Conservation (phyloP, 352 stramenopile genomes). For the Pythium sp. region DNA sequence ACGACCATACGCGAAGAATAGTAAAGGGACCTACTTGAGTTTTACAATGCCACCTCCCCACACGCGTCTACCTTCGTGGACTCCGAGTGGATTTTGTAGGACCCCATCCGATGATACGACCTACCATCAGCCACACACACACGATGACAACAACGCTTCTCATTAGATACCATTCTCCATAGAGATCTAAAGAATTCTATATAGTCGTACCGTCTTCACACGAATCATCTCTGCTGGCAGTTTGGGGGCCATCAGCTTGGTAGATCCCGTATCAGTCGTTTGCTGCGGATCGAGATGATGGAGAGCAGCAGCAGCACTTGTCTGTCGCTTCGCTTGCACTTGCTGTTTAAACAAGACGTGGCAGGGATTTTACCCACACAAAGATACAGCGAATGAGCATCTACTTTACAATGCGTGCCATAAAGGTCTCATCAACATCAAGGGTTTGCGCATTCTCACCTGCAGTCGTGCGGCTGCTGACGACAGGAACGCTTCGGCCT, state of each 20-base stretch:
- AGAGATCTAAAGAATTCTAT: neutral
- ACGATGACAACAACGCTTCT: neutral
- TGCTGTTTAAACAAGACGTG: neutral
- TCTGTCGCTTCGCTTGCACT: constrained; percentile 2
- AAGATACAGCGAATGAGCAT: neutral
- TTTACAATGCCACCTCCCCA: constrained; percentile 68
- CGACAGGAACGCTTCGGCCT: constrained; percentile 38
- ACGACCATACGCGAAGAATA: too few species aligned
- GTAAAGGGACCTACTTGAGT: constrained; percentile 22
- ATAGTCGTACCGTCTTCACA: constrained; percentile 10
- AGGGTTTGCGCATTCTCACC: constrained; percentile 8
- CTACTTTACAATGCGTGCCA: neutral
- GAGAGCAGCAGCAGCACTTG: neutral
- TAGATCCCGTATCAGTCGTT: neutral
- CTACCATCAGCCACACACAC: constrained; percentile 8
- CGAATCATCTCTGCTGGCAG: neutral
- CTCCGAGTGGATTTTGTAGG: constrained; percentile 47
- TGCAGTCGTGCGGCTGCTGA: constrained; percentile 38
- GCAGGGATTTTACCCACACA: too few species aligned
- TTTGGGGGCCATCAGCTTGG: constrained; percentile 8
- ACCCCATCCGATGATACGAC: constrained; percentile 37
- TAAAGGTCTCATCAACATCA: too few species aligned
- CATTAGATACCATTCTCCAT: neutral
- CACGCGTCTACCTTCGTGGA: constrained; percentile 49
- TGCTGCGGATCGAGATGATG: neutral